Conservation (phyloP, 805 yeast species). For the Scheffersomyces coipomensis region DNA sequence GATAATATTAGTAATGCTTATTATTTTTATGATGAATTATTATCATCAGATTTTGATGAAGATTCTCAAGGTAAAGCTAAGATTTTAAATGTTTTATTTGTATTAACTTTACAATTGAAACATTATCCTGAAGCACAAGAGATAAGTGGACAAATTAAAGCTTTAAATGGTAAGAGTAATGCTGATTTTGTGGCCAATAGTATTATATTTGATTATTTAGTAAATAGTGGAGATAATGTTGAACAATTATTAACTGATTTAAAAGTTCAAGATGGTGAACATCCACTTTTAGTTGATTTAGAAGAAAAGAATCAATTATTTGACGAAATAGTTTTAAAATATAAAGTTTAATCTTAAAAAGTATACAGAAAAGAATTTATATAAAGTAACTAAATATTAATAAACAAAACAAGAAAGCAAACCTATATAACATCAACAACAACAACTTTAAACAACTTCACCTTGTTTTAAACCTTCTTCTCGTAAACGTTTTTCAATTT, state of each 20-base stretch:
- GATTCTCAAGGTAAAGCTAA: constrained; percentile 34
- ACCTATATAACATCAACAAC: neutral
- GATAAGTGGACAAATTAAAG: constrained; percentile 42
- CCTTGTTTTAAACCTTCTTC: constrained; percentile 50
- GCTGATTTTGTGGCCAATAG: constrained; percentile 61
- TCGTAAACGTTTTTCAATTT: constrained; percentile 69
- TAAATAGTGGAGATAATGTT: constrained; percentile 40
- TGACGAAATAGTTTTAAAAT: constrained; percentile 66
- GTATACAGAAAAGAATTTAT: neutral
- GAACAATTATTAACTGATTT: constrained; percentile 47
- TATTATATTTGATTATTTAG: constrained; percentile 58
- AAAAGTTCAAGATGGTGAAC: constrained; percentile 48
- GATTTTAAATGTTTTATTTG: constrained; percentile 58
- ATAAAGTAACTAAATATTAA: neutral
- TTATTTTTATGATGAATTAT: constrained; percentile 79
- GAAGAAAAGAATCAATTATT: constrained; percentile 63
- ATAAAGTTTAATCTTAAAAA: constrained; percentile 20
- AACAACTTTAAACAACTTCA: constrained; percentile 23
- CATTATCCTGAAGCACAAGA: constrained; percentile 83
- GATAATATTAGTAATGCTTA: constrained; percentile 40
- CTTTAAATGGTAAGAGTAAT: constrained; percentile 34
- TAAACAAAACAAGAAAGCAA: neutral
- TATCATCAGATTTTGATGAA: constrained; percentile 46
- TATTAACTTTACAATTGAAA: constrained; percentile 73
- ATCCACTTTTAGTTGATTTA: constrained; percentile 57